Evolutionary conservation across 345 rosid genomes (phyloP).

Genomic region (Murraya paniculata): DNA sequence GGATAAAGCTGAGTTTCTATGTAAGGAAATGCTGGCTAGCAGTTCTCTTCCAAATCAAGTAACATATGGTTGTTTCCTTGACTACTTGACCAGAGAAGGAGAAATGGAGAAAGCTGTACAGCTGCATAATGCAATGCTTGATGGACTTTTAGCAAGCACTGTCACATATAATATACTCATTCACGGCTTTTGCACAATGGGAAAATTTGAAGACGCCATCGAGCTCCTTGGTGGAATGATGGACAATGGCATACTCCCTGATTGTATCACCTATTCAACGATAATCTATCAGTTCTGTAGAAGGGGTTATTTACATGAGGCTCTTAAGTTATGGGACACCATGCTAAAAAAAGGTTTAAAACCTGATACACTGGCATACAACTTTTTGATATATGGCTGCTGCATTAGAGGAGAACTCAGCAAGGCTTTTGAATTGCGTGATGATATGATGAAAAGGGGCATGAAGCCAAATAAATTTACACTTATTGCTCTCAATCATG

Average conservation of each 20-base stretch:
- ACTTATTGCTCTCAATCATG: constrained; percentile 12
- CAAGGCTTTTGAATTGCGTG: constrained; percentile 61
- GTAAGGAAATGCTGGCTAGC: constrained; percentile 50
- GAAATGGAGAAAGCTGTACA: constrained; percentile 64
- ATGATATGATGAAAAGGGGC: constrained; percentile 69
- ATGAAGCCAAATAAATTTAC: constrained; percentile 32
- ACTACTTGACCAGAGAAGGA: constrained; percentile 60
- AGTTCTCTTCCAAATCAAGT: constrained; percentile 63
- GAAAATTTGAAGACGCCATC: constrained; percentile 62
- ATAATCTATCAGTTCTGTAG: constrained; percentile 64
- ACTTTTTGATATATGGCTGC: constrained; percentile 63
- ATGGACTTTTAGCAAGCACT: constrained; percentile 62
- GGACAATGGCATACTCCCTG: constrained; percentile 56
- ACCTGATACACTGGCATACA: constrained; percentile 74
- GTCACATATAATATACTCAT: constrained; percentile 74
- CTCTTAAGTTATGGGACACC: constrained; percentile 62
- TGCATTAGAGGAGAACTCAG: constrained; percentile 53
- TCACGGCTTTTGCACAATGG: constrained; percentile 73
- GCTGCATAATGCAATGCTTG: constrained; percentile 64
- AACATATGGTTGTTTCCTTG: constrained; percentile 80
- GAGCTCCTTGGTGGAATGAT: constrained; percentile 57
- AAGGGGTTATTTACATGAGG: constrained; percentile 53
- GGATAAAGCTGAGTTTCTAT: constrained; percentile 63
- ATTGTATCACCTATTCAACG: constrained; percentile 84
- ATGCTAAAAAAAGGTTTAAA: constrained; percentile 63